A percentile compares a stretch with the other conserved stretches of the same genome.
These are phyloP conservation scores for Zopfochytrium polystomum DNA, from an alignment of 371 early-diverging fungal genomes.

Conservation along the genomic window DNA sequence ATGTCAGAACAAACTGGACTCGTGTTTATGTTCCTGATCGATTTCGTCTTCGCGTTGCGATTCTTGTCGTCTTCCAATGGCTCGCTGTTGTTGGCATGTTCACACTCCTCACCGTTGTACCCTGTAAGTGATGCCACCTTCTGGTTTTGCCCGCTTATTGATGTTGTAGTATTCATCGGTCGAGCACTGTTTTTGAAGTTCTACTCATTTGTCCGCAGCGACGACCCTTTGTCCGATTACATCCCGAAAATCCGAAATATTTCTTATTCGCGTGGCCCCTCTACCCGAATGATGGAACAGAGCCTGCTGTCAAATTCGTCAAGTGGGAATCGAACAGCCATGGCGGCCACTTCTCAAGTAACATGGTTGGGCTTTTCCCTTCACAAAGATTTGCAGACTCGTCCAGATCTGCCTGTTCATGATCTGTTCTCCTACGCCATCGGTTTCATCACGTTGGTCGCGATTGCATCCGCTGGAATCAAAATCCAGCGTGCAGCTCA, in stretches of 20 bases:
- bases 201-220: conserved; percentile 12
- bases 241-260: too few species aligned
- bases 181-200: conserved; percentile 23
- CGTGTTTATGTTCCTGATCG: conserved; percentile 43
- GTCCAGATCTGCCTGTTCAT: conserved; percentile 43
- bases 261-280: too few species aligned
- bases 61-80: conserved; percentile 37
- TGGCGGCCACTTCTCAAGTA: too few species aligned
- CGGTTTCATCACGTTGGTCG: conserved; percentile 30
- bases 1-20: conserved; percentile 46
- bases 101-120: conserved; percentile 18
- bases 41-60: conserved; percentile 24
- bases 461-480: conserved; percentile 7
- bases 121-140: conserved; percentile 19
- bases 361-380: too few species aligned
- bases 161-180: conserved; percentile 36
- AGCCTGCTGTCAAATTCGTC: too few species aligned
- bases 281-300: too few species aligned
- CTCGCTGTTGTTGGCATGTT: conserved; percentile 23
- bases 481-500: background rate
- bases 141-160: background rate
- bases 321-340: too few species aligned
- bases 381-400: too few species aligned
- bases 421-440: conserved; percentile 40
- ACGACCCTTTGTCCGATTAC: conserved; percentile 1